A percentile compares a stretch with the other conserved stretches of the same genome.
Evolutionary conservation across 108 stramenopile genomes (phyloP).

Genomic region (Nitzschia palea): DNA sequence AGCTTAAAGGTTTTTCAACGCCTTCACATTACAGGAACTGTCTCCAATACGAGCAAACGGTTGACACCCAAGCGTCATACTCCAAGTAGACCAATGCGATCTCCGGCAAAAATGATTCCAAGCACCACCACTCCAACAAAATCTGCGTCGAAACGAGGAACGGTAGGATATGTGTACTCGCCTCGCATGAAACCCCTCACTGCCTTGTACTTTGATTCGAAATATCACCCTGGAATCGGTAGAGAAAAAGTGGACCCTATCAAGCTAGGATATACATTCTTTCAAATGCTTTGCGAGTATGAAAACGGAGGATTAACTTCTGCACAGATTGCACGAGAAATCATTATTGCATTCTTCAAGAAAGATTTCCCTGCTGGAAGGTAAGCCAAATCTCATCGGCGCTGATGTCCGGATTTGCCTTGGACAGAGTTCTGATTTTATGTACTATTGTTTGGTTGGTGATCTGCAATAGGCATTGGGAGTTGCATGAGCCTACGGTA

Average conservation of each 20-base stretch:
- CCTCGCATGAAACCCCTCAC: constrained; percentile 38
- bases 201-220: constrained; percentile 22
- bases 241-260: constrained; percentile 24
- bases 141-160: not conserved
- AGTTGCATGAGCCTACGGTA: constrained; percentile 32
- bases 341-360: constrained; percentile 36
- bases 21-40: constrained; percentile 19
- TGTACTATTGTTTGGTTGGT: not conserved
- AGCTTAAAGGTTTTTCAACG: constrained; percentile 5
- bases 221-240: constrained; percentile 38
- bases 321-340: constrained; percentile 27
- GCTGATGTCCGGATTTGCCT: not conserved
- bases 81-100: not conserved
- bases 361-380: constrained; percentile 30
- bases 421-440: not conserved
- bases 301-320: constrained; percentile 27
- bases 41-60: constrained; percentile 14
- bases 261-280: constrained; percentile 28
- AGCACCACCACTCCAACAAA: constrained; percentile 7
- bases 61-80: not conserved
- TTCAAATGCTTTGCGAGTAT: constrained; percentile 32
- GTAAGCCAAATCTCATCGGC: not conserved
- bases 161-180: constrained; percentile 5
- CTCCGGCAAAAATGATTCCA: constrained; percentile 2
- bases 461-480: constrained; percentile 22